These are phyloP conservation scores for Oryza brachyantha DNA, from an alignment of 176 grass and related monocot species.

Conservation along the genomic window DNA sequence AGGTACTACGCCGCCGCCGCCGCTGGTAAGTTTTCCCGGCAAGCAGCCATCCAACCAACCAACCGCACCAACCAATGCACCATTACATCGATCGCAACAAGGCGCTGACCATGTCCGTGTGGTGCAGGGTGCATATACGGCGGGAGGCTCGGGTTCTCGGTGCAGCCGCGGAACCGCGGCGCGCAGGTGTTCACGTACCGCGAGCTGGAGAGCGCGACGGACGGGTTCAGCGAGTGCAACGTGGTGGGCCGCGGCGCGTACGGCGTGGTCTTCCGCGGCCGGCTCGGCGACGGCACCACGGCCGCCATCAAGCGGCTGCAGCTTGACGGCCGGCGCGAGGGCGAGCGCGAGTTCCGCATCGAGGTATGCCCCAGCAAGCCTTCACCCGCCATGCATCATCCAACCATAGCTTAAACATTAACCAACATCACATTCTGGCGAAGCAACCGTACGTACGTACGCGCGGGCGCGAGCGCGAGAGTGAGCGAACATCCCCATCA, in stretches of 20 bases:
- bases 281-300: slow-evolving; percentile 69
- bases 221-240: slow-evolving; percentile 79
- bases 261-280: slow-evolving; percentile 70
- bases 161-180: slow-evolving; percentile 45
- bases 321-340: slow-evolving; percentile 75
- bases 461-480: too few species aligned
- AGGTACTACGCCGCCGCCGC: slow-evolving; percentile 24
- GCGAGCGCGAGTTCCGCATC: slow-evolving; percentile 88
- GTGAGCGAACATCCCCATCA: slow-evolving; percentile 11
- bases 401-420: not conserved
- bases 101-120: not conserved
- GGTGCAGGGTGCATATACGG: slow-evolving; percentile 72
- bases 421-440: not conserved
- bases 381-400: too few species aligned
- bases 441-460: not conserved
- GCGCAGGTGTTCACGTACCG: slow-evolving; percentile 96
- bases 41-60: not conserved
- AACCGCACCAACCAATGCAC: not conserved
- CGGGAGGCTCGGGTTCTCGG: slow-evolving; percentile 52
- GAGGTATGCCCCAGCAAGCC: slow-evolving; percentile 46
- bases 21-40: slow-evolving; percentile 18
- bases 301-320: slow-evolving; percentile 83
- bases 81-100: not conserved
- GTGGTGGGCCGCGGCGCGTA: slow-evolving; percentile 62
- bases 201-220: slow-evolving; percentile 84